A percentile compares a stretch with the other conserved stretches of the same genome.
Evolutionary conservation across 2,329 filamentous ascomycete species (phyloP).

Genomic region (Moelleriella libera): DNA sequence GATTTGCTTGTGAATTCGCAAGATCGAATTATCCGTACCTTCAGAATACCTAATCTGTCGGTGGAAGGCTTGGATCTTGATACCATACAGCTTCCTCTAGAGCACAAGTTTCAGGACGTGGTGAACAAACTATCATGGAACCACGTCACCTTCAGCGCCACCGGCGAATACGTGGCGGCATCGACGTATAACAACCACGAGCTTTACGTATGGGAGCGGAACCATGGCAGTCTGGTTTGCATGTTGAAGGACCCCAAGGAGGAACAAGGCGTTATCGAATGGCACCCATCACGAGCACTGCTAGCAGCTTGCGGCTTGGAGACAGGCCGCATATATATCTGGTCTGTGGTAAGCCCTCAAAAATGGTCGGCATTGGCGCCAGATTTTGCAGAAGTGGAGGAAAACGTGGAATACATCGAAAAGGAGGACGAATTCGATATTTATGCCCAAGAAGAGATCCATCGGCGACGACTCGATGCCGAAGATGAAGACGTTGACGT

Average conservation of each 20-base stretch:
- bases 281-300: conserved; percentile 81
- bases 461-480: conserved; percentile 74
- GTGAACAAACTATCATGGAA: conserved; percentile 95
- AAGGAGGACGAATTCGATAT: conserved; percentile 97
- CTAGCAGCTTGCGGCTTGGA: conserved; percentile 87
- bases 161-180: conserved; percentile 89
- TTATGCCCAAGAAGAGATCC: conserved; percentile 85
- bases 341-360: conserved; percentile 90
- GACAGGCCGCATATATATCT: conserved; percentile 85
- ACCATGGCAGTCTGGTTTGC: conserved; percentile 84
- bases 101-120: conserved; percentile 97
- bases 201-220: conserved; percentile 95
- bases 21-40: conserved; percentile 87
- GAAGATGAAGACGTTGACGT: conserved; percentile 94
- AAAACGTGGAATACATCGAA: conserved; percentile 95
- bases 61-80: conserved; percentile 61
- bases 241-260: conserved; percentile 96
- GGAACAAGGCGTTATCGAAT: conserved; percentile 91
- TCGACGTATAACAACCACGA: conserved; percentile 98
- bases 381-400: conserved; percentile 93
- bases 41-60: conserved; percentile 70
- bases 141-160: conserved; percentile 87
- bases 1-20: conserved; percentile 86
- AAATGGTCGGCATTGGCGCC: conserved; percentile 95
- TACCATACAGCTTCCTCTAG: conserved; percentile 76